Percentiles rank a stretch among this genome's conserved stretches.
These are phyloP conservation scores for Sphagnum contortum DNA, from an alignment of 225 moss, liverwort and hornwort species.

Conservation along the genomic window DNA sequence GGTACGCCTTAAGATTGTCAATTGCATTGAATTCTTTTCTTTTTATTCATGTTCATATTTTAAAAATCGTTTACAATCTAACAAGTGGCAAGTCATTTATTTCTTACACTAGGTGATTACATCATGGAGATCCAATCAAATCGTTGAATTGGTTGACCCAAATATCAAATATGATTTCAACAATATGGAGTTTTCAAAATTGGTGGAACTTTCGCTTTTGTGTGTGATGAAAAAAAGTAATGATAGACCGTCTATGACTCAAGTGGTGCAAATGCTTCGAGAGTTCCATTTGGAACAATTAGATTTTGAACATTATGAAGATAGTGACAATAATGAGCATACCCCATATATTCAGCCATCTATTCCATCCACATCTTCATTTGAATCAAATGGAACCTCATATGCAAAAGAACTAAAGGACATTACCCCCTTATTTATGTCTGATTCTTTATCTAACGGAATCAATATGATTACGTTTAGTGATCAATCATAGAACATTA, in stretches of 20 bases:
- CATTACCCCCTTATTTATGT: too few species aligned
- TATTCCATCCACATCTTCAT: too few species aligned
- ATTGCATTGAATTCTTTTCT: background rate
- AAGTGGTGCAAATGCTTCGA: conserved; percentile 38
- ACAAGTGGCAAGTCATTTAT: background rate
- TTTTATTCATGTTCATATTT: background rate
- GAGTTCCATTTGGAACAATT: conserved; percentile 28
- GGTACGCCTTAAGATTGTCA: conserved; percentile 2
- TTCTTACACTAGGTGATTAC: conserved; percentile 16
- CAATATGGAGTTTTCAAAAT: conserved; percentile 15
- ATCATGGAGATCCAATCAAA: conserved; percentile 12
- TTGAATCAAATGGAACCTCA: too few species aligned
- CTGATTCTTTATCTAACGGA: too few species aligned
- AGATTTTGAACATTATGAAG: background rate
- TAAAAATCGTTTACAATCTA: background rate
- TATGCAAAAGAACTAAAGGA: too few species aligned
- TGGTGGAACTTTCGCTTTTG: conserved; percentile 34
- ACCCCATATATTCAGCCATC: too few species aligned
- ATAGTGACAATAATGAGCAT: too few species aligned
- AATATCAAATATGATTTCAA: conserved; percentile 14
- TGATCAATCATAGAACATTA: too few species aligned
- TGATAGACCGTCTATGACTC: conserved; percentile 35
- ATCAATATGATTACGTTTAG: too few species aligned
- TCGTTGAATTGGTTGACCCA: conserved; percentile 18
- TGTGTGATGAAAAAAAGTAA: conserved; percentile 22